Evolutionary conservation across 2,329 filamentous ascomycete genomes (phyloP).

Genomic region (Didymosphaeria variabile): DNA sequence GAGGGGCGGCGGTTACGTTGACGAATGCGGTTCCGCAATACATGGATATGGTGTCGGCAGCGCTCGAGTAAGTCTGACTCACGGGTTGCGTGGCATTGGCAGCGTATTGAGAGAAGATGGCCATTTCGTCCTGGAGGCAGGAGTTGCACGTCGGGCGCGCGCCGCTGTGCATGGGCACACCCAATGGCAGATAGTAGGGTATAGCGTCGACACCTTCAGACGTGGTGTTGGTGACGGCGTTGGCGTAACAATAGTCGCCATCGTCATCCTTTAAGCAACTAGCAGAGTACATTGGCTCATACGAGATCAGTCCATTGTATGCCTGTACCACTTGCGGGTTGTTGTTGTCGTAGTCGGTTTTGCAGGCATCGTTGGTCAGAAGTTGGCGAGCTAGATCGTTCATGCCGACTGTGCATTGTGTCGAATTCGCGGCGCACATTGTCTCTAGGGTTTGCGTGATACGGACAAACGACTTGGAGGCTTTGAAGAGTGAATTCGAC

Average conservation of each 20-base stretch:
- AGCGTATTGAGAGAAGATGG: constrained; percentile 76
- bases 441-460: constrained; percentile 82
- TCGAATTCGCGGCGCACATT: constrained; percentile 74
- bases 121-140: constrained; percentile 84
- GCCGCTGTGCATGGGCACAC: constrained; percentile 71
- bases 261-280: constrained; percentile 77
- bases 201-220: constrained; percentile 74
- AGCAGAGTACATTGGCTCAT: constrained; percentile 79
- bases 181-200: constrained; percentile 86
- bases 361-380: constrained; percentile 71
- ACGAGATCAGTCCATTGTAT: constrained; percentile 78
- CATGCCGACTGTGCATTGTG: constrained; percentile 73
- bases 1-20: constrained; percentile 57
- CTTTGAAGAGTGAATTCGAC: constrained; percentile 84
- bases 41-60: constrained; percentile 77
- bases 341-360: constrained; percentile 70
- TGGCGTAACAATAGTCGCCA: constrained; percentile 79
- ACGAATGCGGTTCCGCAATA: constrained; percentile 66
- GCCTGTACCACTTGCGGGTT: constrained; percentile 78
- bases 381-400: constrained; percentile 71
- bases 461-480: constrained; percentile 72
- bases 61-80: constrained; percentile 71
- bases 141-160: constrained; percentile 76
- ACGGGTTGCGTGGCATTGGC: constrained; percentile 73
- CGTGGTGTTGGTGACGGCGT: constrained; percentile 79